A percentile compares a stretch with the other conserved stretches of the same genome.
These are phyloP conservation scores for Phytomonas sp. DNA, from an alignment of 208 protist genomes.

Conservation along the genomic window DNA sequence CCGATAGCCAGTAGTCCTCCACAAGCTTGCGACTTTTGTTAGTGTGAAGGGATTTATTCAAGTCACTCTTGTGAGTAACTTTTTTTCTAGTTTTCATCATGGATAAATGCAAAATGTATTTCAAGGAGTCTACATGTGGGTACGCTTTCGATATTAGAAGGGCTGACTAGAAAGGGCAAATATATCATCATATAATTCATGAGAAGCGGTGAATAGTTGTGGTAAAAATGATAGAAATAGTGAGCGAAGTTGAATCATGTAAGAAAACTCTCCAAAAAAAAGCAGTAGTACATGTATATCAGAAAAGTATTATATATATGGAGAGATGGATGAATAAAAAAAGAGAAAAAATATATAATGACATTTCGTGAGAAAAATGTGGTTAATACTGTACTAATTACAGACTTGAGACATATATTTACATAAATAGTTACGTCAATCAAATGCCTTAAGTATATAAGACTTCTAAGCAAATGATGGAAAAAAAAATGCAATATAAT, in stretches of 20 bases:
- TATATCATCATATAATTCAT: neutral
- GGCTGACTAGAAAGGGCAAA: neutral
- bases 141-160: neutral
- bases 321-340: no score
- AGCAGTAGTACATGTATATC: neutral
- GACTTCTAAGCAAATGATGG: neutral
- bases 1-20: slow-evolving; percentile 69
- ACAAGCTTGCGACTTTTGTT: slow-evolving; percentile 34
- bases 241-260: neutral
- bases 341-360: neutral
- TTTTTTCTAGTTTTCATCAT: neutral
- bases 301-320: neutral
- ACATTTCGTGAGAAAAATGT: neutral
- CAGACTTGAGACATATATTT: neutral
- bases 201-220: neutral
- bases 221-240: neutral
- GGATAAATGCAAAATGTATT: neutral
- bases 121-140: neutral
- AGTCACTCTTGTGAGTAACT: neutral
- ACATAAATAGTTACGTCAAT: neutral
- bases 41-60: neutral
- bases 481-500: neutral
- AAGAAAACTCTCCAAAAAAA: neutral
- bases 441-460: neutral
- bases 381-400: neutral